Evolutionary conservation across 495 filamentous ascomycete genomes (phyloP), one percentile per base, ranked within the genome.

Genomic region (Aspergillus affinis): DNA sequence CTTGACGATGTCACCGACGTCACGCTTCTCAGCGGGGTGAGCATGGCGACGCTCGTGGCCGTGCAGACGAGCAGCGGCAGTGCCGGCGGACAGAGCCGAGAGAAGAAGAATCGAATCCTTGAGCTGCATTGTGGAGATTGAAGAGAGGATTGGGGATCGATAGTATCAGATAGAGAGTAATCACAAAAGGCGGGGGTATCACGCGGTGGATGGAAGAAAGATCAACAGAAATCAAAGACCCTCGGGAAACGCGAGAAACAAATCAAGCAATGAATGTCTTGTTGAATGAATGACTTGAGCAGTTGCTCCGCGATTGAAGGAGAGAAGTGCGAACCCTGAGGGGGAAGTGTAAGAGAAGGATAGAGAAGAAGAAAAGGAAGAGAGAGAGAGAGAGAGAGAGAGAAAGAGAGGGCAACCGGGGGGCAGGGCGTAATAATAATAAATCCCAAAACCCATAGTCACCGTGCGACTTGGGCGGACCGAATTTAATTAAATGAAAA

Each of bases 31-130:
- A 26, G 20, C 30, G 51, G 62, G 61, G 67, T 73, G 72, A 48
- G 68, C 64, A 57, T 80, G 76, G 59, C 78, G 78, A 61, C 76
- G 78, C 56, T 80, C 75, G 64, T 80, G 78, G 59, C 72, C 75
- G 69, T 80, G 78, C 26, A 72, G 57, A 63, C 76, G 78, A 62
- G 74, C 78, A 19, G 74, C 68, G 27, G 75, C 67, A 45, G 74
- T 73, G 55, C 75, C 69, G 61, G 76, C 76, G 65, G 75, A 74
- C 70, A 80, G 50, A 51, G 77, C 74, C 58, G 73, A 70, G 57
- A 74, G 53, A 57, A 78, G 64, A 48, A 76, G 57, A 55, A 74
- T 44, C 41, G 75, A 72, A 67, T 77, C 76, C 62, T 78, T 76
- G 70, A 77, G 51, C 58, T 75, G 72, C 77, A 80, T 80, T 29